These are phyloP conservation scores for Dendryphion nanum DNA, from an alignment of 2,329 filamentous ascomycete genomes.

Conservation along the genomic window DNA sequence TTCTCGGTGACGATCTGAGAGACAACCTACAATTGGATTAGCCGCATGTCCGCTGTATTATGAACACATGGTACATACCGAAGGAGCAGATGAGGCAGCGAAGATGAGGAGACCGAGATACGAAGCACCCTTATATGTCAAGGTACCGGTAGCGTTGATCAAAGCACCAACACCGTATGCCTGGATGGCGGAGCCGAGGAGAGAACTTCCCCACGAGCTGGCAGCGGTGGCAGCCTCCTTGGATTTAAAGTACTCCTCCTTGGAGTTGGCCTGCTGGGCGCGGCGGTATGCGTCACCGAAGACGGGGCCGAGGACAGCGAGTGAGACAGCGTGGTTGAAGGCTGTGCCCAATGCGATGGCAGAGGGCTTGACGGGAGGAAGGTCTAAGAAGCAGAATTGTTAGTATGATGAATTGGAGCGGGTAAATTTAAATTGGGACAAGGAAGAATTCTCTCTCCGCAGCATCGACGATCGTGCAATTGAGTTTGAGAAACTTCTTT, in stretches of 20 bases:
- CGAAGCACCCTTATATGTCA: slow-evolving; percentile 95
- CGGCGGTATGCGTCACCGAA: slow-evolving; percentile 95
- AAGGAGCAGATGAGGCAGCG: slow-evolving; percentile 82
- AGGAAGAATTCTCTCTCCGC: no score
- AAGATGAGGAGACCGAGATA: slow-evolving; percentile 92
- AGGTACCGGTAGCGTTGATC: slow-evolving; percentile 84
- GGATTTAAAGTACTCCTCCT: slow-evolving; percentile 93
- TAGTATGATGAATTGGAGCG: no score
- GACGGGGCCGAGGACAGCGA: slow-evolving; percentile 81
- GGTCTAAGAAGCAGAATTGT: no score
- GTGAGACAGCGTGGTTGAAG: slow-evolving; percentile 91
- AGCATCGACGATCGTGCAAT: no score
- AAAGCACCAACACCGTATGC: slow-evolving; percentile 86
- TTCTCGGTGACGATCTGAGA: slow-evolving; percentile 87
- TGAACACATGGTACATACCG: slow-evolving; percentile 57
- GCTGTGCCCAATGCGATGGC: slow-evolving; percentile 93
- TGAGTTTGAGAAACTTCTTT: no score
- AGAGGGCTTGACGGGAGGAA: slow-evolving; percentile 90
- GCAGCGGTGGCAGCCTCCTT: slow-evolving; percentile 88
- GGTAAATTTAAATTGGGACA: no score
- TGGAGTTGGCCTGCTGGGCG: slow-evolving; percentile 86
- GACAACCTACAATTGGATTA: slow-evolving; percentile 64
- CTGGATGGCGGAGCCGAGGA: slow-evolving; percentile 85
- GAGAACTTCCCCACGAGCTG: slow-evolving; percentile 84
- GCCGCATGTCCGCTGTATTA: neutral